A percentile compares a stretch with the other conserved stretches of the same genome.
These are phyloP conservation scores for Scenedesmus sp. DNA, from an alignment of 163 green algal species.

Conservation along the genomic window DNA sequence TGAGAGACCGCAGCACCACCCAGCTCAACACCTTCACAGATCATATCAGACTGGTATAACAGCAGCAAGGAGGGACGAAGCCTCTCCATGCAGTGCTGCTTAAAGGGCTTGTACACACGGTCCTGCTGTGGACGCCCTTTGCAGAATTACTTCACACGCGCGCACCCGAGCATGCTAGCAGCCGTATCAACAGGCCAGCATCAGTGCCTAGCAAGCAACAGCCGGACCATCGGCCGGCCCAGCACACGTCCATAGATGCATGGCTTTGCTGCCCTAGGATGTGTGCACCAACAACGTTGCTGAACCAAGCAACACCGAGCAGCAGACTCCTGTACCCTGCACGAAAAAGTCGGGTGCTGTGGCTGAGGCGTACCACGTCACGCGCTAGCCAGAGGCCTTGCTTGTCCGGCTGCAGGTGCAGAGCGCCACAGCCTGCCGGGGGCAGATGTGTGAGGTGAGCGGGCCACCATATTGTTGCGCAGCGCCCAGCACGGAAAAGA, in stretches of 20 bases:
- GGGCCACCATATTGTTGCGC: too few relatives aligned
- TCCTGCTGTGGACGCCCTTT: not conserved
- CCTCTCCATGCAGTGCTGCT: too few relatives aligned
- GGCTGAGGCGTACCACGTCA: too few relatives aligned
- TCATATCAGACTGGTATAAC: not conserved
- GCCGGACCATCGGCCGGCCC: too few relatives aligned
- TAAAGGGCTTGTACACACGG: not conserved
- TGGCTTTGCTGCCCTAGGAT: not conserved
- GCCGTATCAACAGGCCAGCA: too few relatives aligned
- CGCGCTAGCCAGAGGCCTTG: too few relatives aligned
- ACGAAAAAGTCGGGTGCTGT: too few relatives aligned
- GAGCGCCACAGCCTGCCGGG: not conserved
- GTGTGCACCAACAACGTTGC: not conserved
- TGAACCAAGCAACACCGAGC: not conserved
- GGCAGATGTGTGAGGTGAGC: not conserved
- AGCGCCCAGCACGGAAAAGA: too few relatives aligned
- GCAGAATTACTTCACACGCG: too few relatives aligned
- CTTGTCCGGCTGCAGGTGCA: too few relatives aligned
- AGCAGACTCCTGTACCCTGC: not conserved
- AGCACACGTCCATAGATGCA: too few relatives aligned
- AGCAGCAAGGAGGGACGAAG: not conserved
- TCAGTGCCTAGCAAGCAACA: too few relatives aligned
- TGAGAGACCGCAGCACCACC: not conserved
- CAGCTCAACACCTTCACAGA: not conserved
- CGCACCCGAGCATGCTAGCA: not conserved